These are phyloP conservation scores for Tylopilus plumbeoviolaceoides DNA, from an alignment of 768 basidiomycete species.

Conservation along the genomic window DNA sequence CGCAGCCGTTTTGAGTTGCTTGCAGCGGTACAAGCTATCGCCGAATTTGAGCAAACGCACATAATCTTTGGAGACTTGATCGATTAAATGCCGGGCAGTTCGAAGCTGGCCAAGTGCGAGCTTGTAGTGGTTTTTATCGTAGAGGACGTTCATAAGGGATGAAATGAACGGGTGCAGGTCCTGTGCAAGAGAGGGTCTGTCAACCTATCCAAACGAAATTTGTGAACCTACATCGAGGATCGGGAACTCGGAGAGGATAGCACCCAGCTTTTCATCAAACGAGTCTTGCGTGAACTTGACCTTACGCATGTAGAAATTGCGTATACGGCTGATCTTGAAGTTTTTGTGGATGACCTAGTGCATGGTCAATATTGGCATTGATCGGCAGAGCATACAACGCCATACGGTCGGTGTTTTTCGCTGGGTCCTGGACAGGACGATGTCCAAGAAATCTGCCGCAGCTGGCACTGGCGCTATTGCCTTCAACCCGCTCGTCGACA, in stretches of 20 bases:
- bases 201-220: not conserved
- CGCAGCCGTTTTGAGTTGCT: slow-evolving; percentile 96
- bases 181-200: slow-evolving; percentile 27
- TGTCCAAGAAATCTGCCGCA: slow-evolving; percentile 91
- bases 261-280: slow-evolving; percentile 92
- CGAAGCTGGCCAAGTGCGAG: slow-evolving; percentile 96
- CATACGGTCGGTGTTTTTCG: slow-evolving; percentile 92
- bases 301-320: slow-evolving; percentile 98
- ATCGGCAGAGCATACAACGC: not conserved
- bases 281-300: slow-evolving; percentile 98
- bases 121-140: slow-evolving; percentile 99
- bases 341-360: slow-evolving; percentile 95
- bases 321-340: slow-evolving; percentile 98
- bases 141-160: slow-evolving; percentile 95
- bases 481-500: slow-evolving; percentile 90
- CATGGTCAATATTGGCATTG: not conserved
- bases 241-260: slow-evolving; percentile 94
- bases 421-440: slow-evolving; percentile 91
- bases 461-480: slow-evolving; percentile 98
- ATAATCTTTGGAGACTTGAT: slow-evolving; percentile 97
- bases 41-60: slow-evolving; percentile 96
- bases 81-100: slow-evolving; percentile 93
- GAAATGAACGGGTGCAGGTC: slow-evolving; percentile 96
- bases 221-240: slow-evolving; percentile 80
- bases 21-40: slow-evolving; percentile 95